phyloP scores from a whole-genome alignment of 2,329 filamentous ascomycete genomes.

The Xylariaceae sp. region DNA sequence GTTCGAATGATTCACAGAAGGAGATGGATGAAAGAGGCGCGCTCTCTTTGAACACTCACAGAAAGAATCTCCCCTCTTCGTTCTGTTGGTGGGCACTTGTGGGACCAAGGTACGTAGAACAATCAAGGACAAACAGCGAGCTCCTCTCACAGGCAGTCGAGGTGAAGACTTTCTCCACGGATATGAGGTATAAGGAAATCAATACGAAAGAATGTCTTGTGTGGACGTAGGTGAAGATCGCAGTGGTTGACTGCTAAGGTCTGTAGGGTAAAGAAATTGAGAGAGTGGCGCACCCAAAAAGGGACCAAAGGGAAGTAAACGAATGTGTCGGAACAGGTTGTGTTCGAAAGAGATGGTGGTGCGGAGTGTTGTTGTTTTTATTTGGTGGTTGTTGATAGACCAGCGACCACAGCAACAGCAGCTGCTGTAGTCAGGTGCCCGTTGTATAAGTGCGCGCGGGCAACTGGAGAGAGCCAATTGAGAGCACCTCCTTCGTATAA shows the following conservation, averaged over 20 bases:
- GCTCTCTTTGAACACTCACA: no score
- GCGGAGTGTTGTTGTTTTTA: constrained; percentile 1
- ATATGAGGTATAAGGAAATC: constrained; percentile 3
- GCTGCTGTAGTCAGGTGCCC: no score
- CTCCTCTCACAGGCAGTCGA: background rate
- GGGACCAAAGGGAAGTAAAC: constrained; percentile 21
- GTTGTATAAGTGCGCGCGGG: no score
- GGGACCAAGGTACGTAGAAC: no score
- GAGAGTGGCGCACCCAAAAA: constrained; percentile 13
- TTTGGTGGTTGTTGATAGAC: background rate
- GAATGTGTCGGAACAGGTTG: constrained; percentile 19
- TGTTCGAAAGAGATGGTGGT: constrained; percentile 9
- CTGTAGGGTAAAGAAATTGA: constrained; percentile 9
- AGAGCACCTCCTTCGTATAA: no score
- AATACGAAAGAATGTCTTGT: constrained; percentile 8
- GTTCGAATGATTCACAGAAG: no score
- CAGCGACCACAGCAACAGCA: no score
- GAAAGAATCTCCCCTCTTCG: no score
- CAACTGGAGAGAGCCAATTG: no score
- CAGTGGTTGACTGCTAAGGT: constrained; percentile 5
- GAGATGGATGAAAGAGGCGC: no score
- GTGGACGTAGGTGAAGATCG: constrained; percentile 16
- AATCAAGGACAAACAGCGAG: no score
- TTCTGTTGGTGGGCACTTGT: no score
- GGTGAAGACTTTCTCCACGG: constrained; percentile 2